phyloP scores from a whole-genome alignment of 2,329 filamentous ascomycete species.

The Laburnicola sp. region DNA sequence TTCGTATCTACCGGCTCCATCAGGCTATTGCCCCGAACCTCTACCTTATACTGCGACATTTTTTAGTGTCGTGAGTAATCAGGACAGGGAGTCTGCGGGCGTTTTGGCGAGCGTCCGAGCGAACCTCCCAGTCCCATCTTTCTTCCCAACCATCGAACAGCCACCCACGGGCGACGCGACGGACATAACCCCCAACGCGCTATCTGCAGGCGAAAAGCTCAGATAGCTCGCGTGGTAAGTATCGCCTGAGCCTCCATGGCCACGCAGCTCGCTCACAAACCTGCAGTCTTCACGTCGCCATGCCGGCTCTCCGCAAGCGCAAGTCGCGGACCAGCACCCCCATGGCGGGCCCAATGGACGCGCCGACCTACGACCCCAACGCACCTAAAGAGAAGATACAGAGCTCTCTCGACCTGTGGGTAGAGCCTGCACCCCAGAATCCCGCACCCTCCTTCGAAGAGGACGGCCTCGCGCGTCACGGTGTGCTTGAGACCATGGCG shows the following conservation, averaged over 20 bases:
- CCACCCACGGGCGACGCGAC: slow-evolving; percentile 33
- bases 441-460: slow-evolving; percentile 75
- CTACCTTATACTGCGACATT: not conserved
- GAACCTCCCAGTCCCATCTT: slow-evolving; percentile 2
- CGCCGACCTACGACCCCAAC: slow-evolving; percentile 28
- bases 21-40: not conserved
- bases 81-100: slow-evolving; percentile 13
- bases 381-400: slow-evolving; percentile 41
- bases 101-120: slow-evolving; percentile 5
- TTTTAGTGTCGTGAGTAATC: slow-evolving; percentile 10
- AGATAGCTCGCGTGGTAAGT: slow-evolving; percentile 40
- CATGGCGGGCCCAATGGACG: slow-evolving; percentile 35
- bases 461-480: slow-evolving; percentile 70
- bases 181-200: slow-evolving; percentile 33
- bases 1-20: not conserved
- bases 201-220: slow-evolving; percentile 29
- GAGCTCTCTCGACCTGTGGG: slow-evolving; percentile 53
- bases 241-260: slow-evolving; percentile 15
- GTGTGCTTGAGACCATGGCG: slow-evolving; percentile 81
- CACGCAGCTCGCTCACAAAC: slow-evolving; percentile 37
- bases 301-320: slow-evolving; percentile 45
- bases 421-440: slow-evolving; percentile 59
- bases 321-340: slow-evolving; percentile 45
- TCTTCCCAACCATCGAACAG: slow-evolving; percentile 24
- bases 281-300: slow-evolving; percentile 35